Percentiles rank a stretch among this genome's conserved stretches.
These are phyloP conservation scores for Mucor piriformis DNA, from an alignment of 371 early-diverging fungal species.

Conservation along the genomic window DNA sequence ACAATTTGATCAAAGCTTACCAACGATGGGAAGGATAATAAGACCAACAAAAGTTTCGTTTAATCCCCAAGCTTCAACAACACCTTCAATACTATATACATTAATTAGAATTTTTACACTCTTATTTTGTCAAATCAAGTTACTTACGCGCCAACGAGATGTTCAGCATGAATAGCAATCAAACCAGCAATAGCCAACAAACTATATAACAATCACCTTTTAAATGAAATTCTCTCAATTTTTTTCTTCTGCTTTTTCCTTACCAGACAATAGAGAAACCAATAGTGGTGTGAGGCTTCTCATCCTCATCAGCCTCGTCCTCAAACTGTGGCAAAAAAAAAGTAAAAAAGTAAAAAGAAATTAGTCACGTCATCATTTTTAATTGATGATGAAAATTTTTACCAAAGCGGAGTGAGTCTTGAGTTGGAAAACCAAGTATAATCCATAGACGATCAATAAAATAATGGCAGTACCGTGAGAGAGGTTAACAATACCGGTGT, in stretches of 20 bases:
- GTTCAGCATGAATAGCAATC: constrained; percentile 81
- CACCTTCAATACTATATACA: constrained; percentile 71
- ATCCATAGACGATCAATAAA: constrained; percentile 69
- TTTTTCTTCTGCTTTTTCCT: no score
- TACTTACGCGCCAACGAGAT: constrained; percentile 69
- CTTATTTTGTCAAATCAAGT: no score
- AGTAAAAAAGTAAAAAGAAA: background rate
- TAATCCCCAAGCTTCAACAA: constrained; percentile 65
- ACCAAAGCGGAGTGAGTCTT: constrained; percentile 70
- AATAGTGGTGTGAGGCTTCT: constrained; percentile 54
- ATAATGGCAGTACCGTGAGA: constrained; percentile 77
- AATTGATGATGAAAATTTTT: no score
- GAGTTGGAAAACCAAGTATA: constrained; percentile 80
- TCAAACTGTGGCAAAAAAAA: constrained; percentile 33
- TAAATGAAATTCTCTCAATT: no score
- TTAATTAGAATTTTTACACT: no score
- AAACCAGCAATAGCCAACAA: constrained; percentile 59
- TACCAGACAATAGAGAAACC: constrained; percentile 41
- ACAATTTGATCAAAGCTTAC: constrained; percentile 44
- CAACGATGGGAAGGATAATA: constrained; percentile 86
- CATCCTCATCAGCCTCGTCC: constrained; percentile 56
- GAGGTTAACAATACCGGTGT: constrained; percentile 58
- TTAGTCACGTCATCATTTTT: background rate
- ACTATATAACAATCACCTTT: constrained; percentile 19
- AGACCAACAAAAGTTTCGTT: constrained; percentile 86